These are phyloP conservation scores for Middelhovenomyces tepae DNA, from an alignment of 805 yeast species.

Conservation along the genomic window DNA sequence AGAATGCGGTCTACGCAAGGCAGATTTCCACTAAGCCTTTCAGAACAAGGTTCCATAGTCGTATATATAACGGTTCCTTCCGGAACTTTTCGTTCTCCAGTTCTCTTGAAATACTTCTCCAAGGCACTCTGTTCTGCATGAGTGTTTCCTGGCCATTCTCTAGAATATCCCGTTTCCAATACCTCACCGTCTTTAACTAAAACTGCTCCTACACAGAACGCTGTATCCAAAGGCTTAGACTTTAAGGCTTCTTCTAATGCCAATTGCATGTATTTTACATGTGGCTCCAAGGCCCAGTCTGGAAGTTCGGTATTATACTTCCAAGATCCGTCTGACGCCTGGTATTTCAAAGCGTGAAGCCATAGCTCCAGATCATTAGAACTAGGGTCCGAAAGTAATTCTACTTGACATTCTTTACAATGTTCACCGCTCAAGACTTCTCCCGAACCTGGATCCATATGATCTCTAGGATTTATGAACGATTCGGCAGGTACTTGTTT, in stretches of 20 bases:
- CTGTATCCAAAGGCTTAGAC: constrained; percentile 75
- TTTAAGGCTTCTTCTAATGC: constrained; percentile 74
- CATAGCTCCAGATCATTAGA: constrained; percentile 79
- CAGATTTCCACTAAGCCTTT: constrained; percentile 75
- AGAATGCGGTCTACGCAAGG: constrained; percentile 84
- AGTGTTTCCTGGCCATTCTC: constrained; percentile 90
- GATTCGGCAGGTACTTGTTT: constrained; percentile 58
- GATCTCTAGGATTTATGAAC: constrained; percentile 41
- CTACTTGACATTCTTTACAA: constrained; percentile 62
- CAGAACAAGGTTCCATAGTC: constrained; percentile 96
- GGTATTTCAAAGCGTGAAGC: constrained; percentile 84
- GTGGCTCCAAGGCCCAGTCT: constrained; percentile 66
- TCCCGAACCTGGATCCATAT: constrained; percentile 35
- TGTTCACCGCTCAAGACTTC: constrained; percentile 50
- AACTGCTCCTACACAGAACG: constrained; percentile 91
- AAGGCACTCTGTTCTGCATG: constrained; percentile 97
- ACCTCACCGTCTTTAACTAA: constrained; percentile 55
- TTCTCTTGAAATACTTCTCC: constrained; percentile 50
- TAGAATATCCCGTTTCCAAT: constrained; percentile 75
- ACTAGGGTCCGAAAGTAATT: constrained; percentile 79
- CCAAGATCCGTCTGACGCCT: constrained; percentile 41
- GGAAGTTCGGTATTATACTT: constrained; percentile 69
- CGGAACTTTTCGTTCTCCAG: constrained; percentile 41
- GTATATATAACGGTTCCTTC: constrained; percentile 76
- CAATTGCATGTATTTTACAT: constrained; percentile 53